Conservation (phyloP, 768 basidiomycete species). For the Mycena epipterygia region DNA sequence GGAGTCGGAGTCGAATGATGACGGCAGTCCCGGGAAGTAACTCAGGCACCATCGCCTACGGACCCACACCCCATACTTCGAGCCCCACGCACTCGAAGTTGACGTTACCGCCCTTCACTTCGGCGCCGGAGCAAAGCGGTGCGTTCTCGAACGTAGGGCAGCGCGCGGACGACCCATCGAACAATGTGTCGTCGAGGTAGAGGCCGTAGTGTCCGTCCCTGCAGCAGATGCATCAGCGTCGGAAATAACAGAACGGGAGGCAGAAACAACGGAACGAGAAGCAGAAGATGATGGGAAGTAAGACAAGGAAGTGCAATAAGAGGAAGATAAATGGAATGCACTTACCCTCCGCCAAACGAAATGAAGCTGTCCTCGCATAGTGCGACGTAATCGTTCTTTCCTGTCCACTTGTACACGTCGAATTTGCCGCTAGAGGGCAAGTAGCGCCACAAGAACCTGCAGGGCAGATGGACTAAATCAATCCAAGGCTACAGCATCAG, state of each 20-base stretch:
- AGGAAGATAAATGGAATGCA: no score
- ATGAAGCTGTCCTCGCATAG: conserved; percentile 85
- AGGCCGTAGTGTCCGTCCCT: conserved; percentile 92
- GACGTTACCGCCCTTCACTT: conserved; percentile 61
- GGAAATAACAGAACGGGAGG: neutral
- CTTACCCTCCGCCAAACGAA: conserved; percentile 94
- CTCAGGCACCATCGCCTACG: conserved; percentile 35
- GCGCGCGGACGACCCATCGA: conserved; percentile 85
- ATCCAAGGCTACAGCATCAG: neutral
- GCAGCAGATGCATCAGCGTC: conserved; percentile 20
- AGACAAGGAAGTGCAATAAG: conserved; percentile 6
- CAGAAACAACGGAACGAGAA: neutral
- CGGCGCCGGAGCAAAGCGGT: conserved; percentile 72
- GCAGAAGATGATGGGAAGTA: no score
- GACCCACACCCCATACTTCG: conserved; percentile 90
- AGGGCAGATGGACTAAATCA: neutral
- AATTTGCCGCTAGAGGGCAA: conserved; percentile 54
- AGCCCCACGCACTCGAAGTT: conserved; percentile 93
- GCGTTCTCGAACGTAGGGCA: conserved; percentile 93
- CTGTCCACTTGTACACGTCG: conserved; percentile 86
- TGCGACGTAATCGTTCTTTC: conserved; percentile 90
- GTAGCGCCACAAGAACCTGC: conserved; percentile 85
- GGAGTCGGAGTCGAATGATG: neutral
- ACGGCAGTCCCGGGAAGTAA: neutral
- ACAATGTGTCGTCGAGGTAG: conserved; percentile 86